Base-by-base conservation (phyloP, 306 rosid species). In the Castanea sativa region DNA sequence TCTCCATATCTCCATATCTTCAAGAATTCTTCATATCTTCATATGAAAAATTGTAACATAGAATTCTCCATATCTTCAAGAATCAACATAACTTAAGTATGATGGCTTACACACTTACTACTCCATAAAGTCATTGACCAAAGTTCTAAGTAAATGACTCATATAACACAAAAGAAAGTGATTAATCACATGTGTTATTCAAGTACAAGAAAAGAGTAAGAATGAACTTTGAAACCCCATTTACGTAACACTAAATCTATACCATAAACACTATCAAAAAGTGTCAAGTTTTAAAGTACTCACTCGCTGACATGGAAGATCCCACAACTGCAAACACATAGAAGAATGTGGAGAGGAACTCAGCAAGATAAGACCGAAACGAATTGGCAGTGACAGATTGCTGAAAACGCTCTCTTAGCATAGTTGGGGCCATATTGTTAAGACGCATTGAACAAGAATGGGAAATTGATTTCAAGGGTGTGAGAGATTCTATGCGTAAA, bases 301-400 rank as follows among this genome's bases (percentile, higher is more conserved):
- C 9, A 95, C 98, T 69, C 19, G 97, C 89, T 32, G 99, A 84
- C 94, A 95, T 95, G 78, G 80, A 76, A 5, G 99, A 83, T 60
- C 90, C 97, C 4, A 95, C 79, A 0, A 90, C 93, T 0, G 86
- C 55, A 69, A 92, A 85, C 27, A 92, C 97, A 73, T 75, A 94
- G 89, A 92, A 86, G 91, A 92, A 94, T 18, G 99, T 94, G 25
- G 95, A 92, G 83, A 95, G 86, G 77, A 92, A 95, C 88, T 95
- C 97, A 0, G 98, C 92, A 3, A 90, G 78, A 21, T 95, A 95
- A 13, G 97, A 86, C 23, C 99, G 90, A 74, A 95, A 75, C 4
- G 98, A 94, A 55, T 78, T 71, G 38, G 91, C 59, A 4, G 94
- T 83, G 60, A 92, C 14, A 1, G 94, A 89, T 53, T 91, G 86